Conservation (phyloP, 1,284 basidiomycete genomes). For the Cryptococcus sp. region DNA sequence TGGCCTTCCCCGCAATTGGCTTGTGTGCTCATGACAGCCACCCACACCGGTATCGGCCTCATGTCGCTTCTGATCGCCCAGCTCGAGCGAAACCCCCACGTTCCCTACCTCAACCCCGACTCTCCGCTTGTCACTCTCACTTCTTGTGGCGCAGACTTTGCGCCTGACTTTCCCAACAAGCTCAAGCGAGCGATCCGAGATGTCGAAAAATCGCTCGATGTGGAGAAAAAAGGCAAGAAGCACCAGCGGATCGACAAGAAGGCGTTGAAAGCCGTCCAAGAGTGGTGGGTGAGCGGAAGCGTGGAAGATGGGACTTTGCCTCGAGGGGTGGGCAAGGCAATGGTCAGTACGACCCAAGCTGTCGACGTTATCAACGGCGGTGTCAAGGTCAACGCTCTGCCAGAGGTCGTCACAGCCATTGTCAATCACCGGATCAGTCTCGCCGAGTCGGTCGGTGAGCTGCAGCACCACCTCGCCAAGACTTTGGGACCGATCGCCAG, state of each 20-base stretch:
- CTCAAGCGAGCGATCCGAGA: slow-evolving; percentile 21
- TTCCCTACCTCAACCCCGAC: slow-evolving; percentile 22
- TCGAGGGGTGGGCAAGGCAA: slow-evolving; percentile 21
- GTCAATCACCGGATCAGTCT: slow-evolving; percentile 43
- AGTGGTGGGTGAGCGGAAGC: slow-evolving; percentile 22
- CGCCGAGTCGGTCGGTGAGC: slow-evolving; percentile 28
- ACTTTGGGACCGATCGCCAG: slow-evolving; percentile 29
- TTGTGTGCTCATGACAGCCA: slow-evolving; percentile 19
- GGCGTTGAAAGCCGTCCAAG: slow-evolving; percentile 27
- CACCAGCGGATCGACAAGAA: slow-evolving; percentile 27
- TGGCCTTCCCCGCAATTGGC: slow-evolving; percentile 1
- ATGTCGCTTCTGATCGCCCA: slow-evolving; percentile 36
- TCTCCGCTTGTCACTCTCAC: slow-evolving; percentile 24
- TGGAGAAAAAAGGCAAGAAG: slow-evolving; percentile 8
- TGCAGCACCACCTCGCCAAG: slow-evolving; percentile 29
- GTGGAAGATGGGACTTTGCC: slow-evolving; percentile 16
- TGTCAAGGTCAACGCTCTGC: slow-evolving; percentile 43
- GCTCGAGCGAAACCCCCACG: slow-evolving; percentile 38
- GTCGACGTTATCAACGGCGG: slow-evolving; percentile 41
- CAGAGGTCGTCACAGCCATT: slow-evolving; percentile 36
- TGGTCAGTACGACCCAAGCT: slow-evolving; percentile 41
- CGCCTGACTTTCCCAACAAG: slow-evolving; percentile 18
- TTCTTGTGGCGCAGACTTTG: slow-evolving; percentile 31
- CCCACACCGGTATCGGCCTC: slow-evolving; percentile 44
- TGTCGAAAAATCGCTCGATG: slow-evolving; percentile 16